These are phyloP conservation scores for Arthromyces matolae DNA, from an alignment of 768 basidiomycete genomes.

Conservation along the genomic window DNA sequence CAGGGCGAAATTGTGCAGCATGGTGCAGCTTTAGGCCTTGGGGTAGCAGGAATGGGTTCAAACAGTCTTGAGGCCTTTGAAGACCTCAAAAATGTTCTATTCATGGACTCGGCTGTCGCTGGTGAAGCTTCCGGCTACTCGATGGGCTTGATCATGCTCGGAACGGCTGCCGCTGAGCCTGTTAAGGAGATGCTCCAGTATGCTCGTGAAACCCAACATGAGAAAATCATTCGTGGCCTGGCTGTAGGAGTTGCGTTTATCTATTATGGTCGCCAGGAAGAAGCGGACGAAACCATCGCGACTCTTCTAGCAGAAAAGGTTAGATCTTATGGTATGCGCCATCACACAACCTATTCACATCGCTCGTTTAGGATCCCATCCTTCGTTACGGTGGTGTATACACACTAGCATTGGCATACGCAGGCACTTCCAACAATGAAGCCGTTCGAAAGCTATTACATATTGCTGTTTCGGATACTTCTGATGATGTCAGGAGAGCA, in stretches of 20 bases:
- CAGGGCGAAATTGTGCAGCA: slow-evolving; percentile 91
- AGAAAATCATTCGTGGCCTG: slow-evolving; percentile 97
- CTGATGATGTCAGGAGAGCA: slow-evolving; percentile 94
- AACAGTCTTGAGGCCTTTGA: slow-evolving; percentile 89
- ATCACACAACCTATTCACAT: not conserved
- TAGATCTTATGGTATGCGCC: slow-evolving; percentile 4
- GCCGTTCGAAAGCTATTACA: slow-evolving; percentile 90
- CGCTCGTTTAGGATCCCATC: slow-evolving; percentile 75
- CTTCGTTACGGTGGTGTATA: slow-evolving; percentile 97
- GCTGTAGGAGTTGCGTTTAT: slow-evolving; percentile 91
- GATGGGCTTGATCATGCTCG: slow-evolving; percentile 98
- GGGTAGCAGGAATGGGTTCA: slow-evolving; percentile 92
- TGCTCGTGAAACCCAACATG: slow-evolving; percentile 95
- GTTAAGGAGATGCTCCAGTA: slow-evolving; percentile 95
- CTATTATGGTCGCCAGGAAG: slow-evolving; percentile 89
- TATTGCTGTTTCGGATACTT: slow-evolving; percentile 97
- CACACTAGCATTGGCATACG: slow-evolving; percentile 93
- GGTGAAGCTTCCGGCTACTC: slow-evolving; percentile 96
- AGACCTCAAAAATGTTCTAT: slow-evolving; percentile 83
- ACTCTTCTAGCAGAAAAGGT: slow-evolving; percentile 85
- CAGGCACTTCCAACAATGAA: slow-evolving; percentile 92
- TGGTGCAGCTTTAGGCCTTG: slow-evolving; percentile 95
- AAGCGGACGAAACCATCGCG: slow-evolving; percentile 83
- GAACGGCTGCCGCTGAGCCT: slow-evolving; percentile 75
- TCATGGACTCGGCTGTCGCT: slow-evolving; percentile 91